Evolutionary conservation across 1,284 basidiomycete species (phyloP).

Genomic region (Papiliotrema nemorosa): DNA sequence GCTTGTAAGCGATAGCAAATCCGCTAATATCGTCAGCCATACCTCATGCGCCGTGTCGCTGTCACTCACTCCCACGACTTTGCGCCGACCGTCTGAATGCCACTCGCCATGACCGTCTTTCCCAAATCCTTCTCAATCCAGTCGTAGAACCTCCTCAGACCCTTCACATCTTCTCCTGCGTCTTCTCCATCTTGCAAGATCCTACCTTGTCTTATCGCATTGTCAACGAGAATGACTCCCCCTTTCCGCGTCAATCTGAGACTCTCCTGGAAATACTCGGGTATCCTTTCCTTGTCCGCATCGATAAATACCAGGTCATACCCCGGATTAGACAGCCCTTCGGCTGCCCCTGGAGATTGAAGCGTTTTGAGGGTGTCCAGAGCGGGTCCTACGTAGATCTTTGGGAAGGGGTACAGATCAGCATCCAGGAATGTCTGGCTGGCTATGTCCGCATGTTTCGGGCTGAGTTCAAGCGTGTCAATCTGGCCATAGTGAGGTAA

Average conservation of each 20-base stretch:
- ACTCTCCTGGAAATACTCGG: constrained; percentile 35
- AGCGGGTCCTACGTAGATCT: constrained; percentile 33
- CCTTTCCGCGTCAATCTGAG: constrained; percentile 35
- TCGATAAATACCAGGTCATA: constrained; percentile 46
- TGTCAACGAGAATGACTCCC: constrained; percentile 38
- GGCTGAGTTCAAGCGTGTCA: constrained; percentile 39
- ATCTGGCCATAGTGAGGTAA: constrained; percentile 38
- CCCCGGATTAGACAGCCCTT: constrained; percentile 17
- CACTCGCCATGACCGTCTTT: constrained; percentile 35
- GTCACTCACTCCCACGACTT: constrained; percentile 44
- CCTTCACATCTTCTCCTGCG: constrained; percentile 20
- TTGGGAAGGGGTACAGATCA: constrained; percentile 42
- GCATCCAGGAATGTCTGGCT: constrained; percentile 36
- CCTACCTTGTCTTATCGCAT: constrained; percentile 36
- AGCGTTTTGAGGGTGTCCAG: constrained; percentile 28
- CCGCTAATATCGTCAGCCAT: constrained; percentile 24
- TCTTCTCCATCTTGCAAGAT: constrained; percentile 21
- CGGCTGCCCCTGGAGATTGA: constrained; percentile 17
- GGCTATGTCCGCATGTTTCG: constrained; percentile 32
- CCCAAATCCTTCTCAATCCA: constrained; percentile 42
- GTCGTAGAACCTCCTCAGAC: constrained; percentile 39
- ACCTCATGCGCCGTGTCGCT: background rate
- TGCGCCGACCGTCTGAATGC: constrained; percentile 42
- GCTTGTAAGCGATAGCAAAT: constrained; percentile 28
- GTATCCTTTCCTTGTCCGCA: constrained; percentile 37